phyloP scores from a whole-genome alignment of 2,329 filamentous ascomycete genomes.

The Metarhizium album region DNA sequence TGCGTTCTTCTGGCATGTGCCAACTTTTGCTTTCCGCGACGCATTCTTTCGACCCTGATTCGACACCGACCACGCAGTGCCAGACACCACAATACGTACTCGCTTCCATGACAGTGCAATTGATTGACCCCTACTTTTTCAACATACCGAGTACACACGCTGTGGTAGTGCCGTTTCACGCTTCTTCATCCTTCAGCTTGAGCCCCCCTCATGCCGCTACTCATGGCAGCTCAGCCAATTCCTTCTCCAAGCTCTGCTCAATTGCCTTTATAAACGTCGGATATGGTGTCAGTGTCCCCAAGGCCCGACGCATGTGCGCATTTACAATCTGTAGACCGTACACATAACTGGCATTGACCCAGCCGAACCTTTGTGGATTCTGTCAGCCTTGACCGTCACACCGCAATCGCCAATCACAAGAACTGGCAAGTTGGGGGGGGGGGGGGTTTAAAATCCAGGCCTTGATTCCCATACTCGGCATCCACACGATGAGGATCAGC shows the following conservation, averaged over 20 bases:
- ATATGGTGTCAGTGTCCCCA: slow-evolving; percentile 80
- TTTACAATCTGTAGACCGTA: slow-evolving; percentile 84
- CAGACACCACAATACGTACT: neutral
- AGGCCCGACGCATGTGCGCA: slow-evolving; percentile 76
- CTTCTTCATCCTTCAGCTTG: neutral
- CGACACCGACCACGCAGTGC: neutral
- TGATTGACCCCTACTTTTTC: neutral
- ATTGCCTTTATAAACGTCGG: slow-evolving; percentile 68
- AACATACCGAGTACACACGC: neutral
- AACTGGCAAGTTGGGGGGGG: too few species aligned
- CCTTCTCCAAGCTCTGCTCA: slow-evolving; percentile 42
- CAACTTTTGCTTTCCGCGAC: neutral
- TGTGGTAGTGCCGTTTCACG: neutral
- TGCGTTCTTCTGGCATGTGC: neutral
- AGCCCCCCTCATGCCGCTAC: neutral
- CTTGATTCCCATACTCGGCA: slow-evolving; percentile 97
- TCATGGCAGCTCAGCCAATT: slow-evolving; percentile 32
- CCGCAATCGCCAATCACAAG: neutral
- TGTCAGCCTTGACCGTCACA: neutral
- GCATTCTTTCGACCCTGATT: neutral
- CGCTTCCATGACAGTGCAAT: neutral
- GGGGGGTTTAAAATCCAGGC: slow-evolving; percentile 87
- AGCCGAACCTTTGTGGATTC: slow-evolving; percentile 76
- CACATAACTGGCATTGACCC: slow-evolving; percentile 97
- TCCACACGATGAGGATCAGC: slow-evolving; percentile 89